A percentile compares a stretch with the other conserved stretches of the same genome.
Conservation (phyloP, 2,329 filamentous ascomycete genomes). For the Penicillium digitatum region DNA sequence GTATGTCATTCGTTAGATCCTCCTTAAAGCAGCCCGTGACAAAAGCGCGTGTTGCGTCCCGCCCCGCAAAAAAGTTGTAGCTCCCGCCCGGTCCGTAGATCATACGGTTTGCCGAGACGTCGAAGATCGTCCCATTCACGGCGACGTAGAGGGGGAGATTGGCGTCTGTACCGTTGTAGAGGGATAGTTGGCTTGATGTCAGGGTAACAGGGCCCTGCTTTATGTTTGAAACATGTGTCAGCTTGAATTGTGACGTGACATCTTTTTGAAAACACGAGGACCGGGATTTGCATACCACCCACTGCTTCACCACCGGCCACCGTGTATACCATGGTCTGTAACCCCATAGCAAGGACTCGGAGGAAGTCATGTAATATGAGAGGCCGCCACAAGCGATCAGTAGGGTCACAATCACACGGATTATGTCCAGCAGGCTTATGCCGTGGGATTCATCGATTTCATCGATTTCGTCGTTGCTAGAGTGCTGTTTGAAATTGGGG, state of each 20-base stretch:
- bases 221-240: conserved; percentile 8
- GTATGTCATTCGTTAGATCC: conserved; percentile 77
- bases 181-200: conserved; percentile 68
- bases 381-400: conserved; percentile 63
- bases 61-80: conserved; percentile 82
- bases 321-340: conserved; percentile 61
- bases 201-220: conserved; percentile 61
- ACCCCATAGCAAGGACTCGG: conserved; percentile 67
- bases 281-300: conserved; percentile 51
- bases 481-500: conserved; percentile 5
- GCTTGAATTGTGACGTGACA: neutral
- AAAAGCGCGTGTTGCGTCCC: conserved; percentile 81
- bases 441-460: conserved; percentile 22
- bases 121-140: conserved; percentile 67
- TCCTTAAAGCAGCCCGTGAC: conserved; percentile 89
- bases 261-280: neutral
- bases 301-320: conserved; percentile 55
- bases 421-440: conserved; percentile 57
- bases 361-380: conserved; percentile 71
- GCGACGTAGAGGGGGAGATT: conserved; percentile 80
- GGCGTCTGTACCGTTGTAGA: conserved; percentile 73
- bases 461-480: conserved; percentile 20
- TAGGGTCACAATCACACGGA: conserved; percentile 66
- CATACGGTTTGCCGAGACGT: conserved; percentile 54
- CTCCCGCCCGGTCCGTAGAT: conserved; percentile 76